Base-by-base conservation (phyloP, 345 rosid genomes). In the Excoecaria cochinchinensis region DNA sequence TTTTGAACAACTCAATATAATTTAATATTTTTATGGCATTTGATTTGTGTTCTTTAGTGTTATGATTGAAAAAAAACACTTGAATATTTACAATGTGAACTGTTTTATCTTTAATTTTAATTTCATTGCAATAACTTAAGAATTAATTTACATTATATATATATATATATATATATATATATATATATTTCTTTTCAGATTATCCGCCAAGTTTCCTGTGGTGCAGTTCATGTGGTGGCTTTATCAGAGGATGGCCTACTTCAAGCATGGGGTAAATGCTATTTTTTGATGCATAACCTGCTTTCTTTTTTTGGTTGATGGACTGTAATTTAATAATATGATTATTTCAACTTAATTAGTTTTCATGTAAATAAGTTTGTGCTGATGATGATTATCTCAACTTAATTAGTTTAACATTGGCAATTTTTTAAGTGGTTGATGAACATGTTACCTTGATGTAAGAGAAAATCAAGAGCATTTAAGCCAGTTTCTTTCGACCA, bases 141-240 rank as follows among this genome's bases (percentile, higher is more conserved):
- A 67, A 16, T 51, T 24, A 51, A 65, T 69, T 51, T 36, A 25
- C 5, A 3, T 19, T 56, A 5, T 69, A 44, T 25, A n/a, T n/a
- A n/a, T n/a, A n/a, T n/a, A n/a, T n/a, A n/a, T n/a, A n/a, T n/a
- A n/a, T n/a, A n/a, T n/a, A n/a, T n/a, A n/a, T n/a, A n/a, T n/a
- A n/a, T 52, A 36, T 36, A 14, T 67, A 74, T 40, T 14, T 71
- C 48, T 67, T 31, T 76, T 71, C 84, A 93, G 99, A 80, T 81
- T 52, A 86, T 93, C 71, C 55, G 80, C 56, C 95, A 95, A 84
- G 98, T 90, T 25, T 93, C 98, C 70, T 91, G 97, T 87, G 99
- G 97, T 55, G 90, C 95, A 70, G 97, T 85, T 77, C 99, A 95
- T 82, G 95, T 86, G 77, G 94, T 90, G 78, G 97, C 95, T 80